Base-by-base conservation (phyloP, 805 yeast species). In the Hanseniaspora singularis region DNA sequence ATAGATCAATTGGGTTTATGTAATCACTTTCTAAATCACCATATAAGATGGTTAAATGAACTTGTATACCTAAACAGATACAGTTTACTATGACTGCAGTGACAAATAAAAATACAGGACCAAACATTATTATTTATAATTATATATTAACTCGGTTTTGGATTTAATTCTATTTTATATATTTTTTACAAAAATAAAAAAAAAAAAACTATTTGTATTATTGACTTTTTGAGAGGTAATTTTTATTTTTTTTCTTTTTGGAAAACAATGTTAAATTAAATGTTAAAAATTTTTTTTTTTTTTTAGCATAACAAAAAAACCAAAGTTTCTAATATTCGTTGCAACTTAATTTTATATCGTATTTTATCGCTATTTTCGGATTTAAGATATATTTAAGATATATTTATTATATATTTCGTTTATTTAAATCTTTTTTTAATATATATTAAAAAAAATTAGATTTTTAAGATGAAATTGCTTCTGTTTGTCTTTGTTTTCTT, bases 21-120 rank as follows among this genome's bases (percentile, higher is more conserved):
- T 89, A 92, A 65, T 92, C 98, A 60, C 88, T 79, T 66, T 85
- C 97, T 64, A 88, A 73, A 66, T 88, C 97, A 54, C 94, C 83
- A 70, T 83, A 89, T 81, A 87, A 79, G 66, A 88, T 87, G 41
- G 96, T 86, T 74, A 88, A 88, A 65, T 83, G 92, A 49, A 88
- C 96, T 69, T 88, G 96, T 33, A 83, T 71, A 61, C 89, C 87
- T 66, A 89, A 71, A 72, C 83, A 86, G 56, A 82, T 75, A 50
- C 94, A 92, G 66, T 89, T 89, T 52, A 81, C 72, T 50, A 88
- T 61, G 37, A 88, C 94, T 9, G 95, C 85, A 55, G 77, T 68
- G 51, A 81, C 79, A 62, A 80, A 81, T 54, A 79, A 69, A 68
- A 80, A 70, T 46, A 38, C 22, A 27, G 48, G 48, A 7, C 42